phyloP scores from a whole-genome alignment of 257 asterid genomes.

The Leonotis leonurus region DNA sequence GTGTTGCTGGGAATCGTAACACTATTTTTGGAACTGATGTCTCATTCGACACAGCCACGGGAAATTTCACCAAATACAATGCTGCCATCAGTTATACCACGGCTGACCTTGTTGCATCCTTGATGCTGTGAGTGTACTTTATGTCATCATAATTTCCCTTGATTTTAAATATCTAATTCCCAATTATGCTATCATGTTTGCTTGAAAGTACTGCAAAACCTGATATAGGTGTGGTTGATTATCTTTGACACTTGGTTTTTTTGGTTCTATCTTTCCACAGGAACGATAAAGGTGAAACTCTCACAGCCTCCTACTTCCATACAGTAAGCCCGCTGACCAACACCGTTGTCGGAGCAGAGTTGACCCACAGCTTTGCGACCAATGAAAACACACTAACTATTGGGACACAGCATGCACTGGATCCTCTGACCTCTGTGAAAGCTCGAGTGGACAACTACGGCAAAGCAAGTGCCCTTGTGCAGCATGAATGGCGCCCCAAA shows the following conservation, averaged over 20 bases:
- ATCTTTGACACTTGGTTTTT: not conserved
- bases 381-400: slow-evolving; percentile 74
- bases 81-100: slow-evolving; percentile 63
- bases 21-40: slow-evolving; percentile 73
- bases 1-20: slow-evolving; percentile 67
- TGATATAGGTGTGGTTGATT: not conserved
- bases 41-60: slow-evolving; percentile 84
- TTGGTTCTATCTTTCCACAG: slow-evolving; percentile 29
- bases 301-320: slow-evolving; percentile 84
- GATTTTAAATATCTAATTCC: not conserved
- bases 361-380: slow-evolving; percentile 76
- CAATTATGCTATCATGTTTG: not conserved
- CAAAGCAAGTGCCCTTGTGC: slow-evolving; percentile 81
- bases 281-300: slow-evolving; percentile 65
- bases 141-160: not conserved
- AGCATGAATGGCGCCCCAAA: slow-evolving; percentile 87
- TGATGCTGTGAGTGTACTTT: slow-evolving; percentile 55
- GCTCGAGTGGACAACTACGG: slow-evolving; percentile 82
- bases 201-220: not conserved
- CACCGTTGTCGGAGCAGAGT: slow-evolving; percentile 93
- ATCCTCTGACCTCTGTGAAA: slow-evolving; percentile 70
- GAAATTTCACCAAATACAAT: slow-evolving; percentile 66
- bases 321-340: slow-evolving; percentile 64
- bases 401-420: slow-evolving; percentile 82
- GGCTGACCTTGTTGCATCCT: slow-evolving; percentile 75